Evolutionary conservation across 73 alveolate genomes (phyloP).

Genomic region (Paramecium sexaurelia): DNA sequence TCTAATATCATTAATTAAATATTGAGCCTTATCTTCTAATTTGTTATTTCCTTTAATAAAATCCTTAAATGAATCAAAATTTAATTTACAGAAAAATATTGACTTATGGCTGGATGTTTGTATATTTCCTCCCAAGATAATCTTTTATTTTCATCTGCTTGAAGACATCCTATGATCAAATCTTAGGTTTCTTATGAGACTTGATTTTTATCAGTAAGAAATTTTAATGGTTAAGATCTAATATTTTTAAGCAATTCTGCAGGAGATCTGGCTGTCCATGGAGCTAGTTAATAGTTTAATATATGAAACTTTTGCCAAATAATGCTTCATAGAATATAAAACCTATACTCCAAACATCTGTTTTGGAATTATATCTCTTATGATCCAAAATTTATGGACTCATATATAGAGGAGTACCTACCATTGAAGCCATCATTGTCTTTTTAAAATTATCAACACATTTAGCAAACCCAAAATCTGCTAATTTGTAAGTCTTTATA

Average conservation of each 20-base stretch:
- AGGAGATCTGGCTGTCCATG: conserved; percentile 62
- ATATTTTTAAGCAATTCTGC: conserved; percentile 18
- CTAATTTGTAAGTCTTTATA: conserved; percentile 58
- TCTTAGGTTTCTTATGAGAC: conserved; percentile 59
- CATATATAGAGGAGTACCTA: conserved; percentile 83
- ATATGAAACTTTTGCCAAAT: conserved; percentile 43
- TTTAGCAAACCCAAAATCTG: conserved; percentile 72
- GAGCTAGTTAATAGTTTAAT: not conserved
- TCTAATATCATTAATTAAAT: conserved; percentile 66
- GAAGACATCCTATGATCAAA: conserved; percentile 51
- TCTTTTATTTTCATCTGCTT: conserved; percentile 62
- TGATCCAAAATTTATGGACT: conserved; percentile 93
- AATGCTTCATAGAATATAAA: conserved; percentile 88
- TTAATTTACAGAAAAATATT: not conserved
- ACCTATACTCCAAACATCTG: conserved; percentile 97
- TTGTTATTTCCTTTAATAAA: conserved; percentile 44
- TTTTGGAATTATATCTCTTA: conserved; percentile 86
- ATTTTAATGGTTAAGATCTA: conserved; percentile 4
- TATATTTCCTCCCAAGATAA: conserved; percentile 65
- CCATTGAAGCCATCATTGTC: conserved; percentile 58
- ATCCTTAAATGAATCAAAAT: not conserved
- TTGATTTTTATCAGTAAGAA: not conserved
- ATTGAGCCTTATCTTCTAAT: conserved; percentile 66
- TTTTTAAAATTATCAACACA: conserved; percentile 65
- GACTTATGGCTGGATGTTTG: conserved; percentile 62